A percentile compares a stretch with the other conserved stretches of the same genome.
phyloP scores from a whole-genome alignment of 192 early-diverging fungal species.

The Linnemannia exigua region DNA sequence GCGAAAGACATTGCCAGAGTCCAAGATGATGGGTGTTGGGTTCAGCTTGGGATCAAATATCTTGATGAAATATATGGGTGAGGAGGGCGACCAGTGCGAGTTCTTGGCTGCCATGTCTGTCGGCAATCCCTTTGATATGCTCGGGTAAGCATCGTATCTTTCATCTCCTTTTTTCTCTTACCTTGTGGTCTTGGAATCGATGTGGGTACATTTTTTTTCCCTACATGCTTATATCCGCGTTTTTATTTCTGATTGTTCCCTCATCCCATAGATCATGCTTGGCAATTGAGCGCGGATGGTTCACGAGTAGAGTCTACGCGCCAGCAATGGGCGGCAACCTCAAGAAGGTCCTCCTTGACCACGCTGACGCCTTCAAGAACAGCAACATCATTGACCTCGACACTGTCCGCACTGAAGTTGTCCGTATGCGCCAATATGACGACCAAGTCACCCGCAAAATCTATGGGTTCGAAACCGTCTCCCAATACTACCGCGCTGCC shows the following conservation, averaged over 20 bases:
- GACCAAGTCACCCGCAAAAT: slow-evolving; percentile 76
- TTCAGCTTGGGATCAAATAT: slow-evolving; percentile 96
- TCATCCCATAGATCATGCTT: slow-evolving; percentile 34
- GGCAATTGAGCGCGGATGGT: slow-evolving; percentile 51
- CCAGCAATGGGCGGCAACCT: slow-evolving; percentile 64
- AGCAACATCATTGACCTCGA: slow-evolving; percentile 28
- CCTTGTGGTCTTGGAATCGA: too few relatives aligned
- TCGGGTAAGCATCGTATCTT: slow-evolving; percentile 55
- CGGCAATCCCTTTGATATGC: slow-evolving; percentile 90
- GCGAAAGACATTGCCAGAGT: slow-evolving; percentile 64
- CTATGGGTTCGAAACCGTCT: slow-evolving; percentile 84
- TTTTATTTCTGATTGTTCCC: slow-evolving; percentile 17
- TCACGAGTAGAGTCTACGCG: slow-evolving; percentile 61
- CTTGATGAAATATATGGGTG: slow-evolving; percentile 89
- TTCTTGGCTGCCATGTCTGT: slow-evolving; percentile 84
- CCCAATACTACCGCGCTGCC: slow-evolving; percentile 83
- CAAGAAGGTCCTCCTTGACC: slow-evolving; percentile 57
- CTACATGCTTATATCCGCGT: not conserved
- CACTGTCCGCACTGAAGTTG: slow-evolving; percentile 61
- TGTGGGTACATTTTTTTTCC: not conserved
- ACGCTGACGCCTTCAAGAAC: slow-evolving; percentile 41
- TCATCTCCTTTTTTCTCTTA: not conserved
- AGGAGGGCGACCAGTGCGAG: slow-evolving; percentile 82
- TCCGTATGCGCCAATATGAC: slow-evolving; percentile 89
- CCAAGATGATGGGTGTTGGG: slow-evolving; percentile 85